Evolutionary conservation across 345 rosid genomes (phyloP).

Genomic region (Mercurialis annua): DNA sequence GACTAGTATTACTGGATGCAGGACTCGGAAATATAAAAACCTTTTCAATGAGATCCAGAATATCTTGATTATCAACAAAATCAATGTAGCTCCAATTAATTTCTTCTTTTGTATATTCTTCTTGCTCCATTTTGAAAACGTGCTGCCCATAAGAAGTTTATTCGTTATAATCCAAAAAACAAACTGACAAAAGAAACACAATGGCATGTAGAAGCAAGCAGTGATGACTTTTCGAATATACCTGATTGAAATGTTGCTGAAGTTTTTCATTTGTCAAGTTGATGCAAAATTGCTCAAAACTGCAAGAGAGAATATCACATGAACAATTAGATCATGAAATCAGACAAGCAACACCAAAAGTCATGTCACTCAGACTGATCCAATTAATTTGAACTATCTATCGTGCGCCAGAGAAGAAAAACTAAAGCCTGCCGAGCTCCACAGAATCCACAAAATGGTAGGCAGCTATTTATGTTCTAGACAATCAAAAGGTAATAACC

Average conservation of each 20-base stretch:
- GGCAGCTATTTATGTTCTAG: not conserved
- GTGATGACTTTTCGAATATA: slow-evolving; percentile 29
- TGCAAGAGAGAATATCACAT: slow-evolving; percentile 39
- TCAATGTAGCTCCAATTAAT: slow-evolving; percentile 99
- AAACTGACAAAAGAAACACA: slow-evolving; percentile 22
- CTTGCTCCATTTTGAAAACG: slow-evolving; percentile 99
- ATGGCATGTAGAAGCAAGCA: slow-evolving; percentile 11
- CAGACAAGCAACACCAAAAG: slow-evolving; percentile 18
- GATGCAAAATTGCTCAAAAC: slow-evolving; percentile 99
- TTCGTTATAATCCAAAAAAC: slow-evolving; percentile 21
- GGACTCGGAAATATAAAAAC: slow-evolving; percentile 37
- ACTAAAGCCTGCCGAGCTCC: not conserved
- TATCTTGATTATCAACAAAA: slow-evolving; percentile 88
- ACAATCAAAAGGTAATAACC: not conserved
- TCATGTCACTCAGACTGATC: not conserved
- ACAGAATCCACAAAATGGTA: not conserved
- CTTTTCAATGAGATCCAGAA: slow-evolving; percentile 97
- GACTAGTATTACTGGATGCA: slow-evolving; percentile 17
- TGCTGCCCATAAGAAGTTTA: slow-evolving; percentile 53
- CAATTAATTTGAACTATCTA: not conserved
- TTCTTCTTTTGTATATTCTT: slow-evolving; percentile 92
- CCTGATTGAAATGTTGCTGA: slow-evolving; percentile 99
- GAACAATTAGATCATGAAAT: slow-evolving; percentile 19
- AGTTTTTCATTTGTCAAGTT: slow-evolving; percentile 98
- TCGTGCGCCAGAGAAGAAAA: not conserved